Evolutionary conservation across 192 early-diverging fungal genomes (phyloP).

Genomic region (Coemansia sp.): DNA sequence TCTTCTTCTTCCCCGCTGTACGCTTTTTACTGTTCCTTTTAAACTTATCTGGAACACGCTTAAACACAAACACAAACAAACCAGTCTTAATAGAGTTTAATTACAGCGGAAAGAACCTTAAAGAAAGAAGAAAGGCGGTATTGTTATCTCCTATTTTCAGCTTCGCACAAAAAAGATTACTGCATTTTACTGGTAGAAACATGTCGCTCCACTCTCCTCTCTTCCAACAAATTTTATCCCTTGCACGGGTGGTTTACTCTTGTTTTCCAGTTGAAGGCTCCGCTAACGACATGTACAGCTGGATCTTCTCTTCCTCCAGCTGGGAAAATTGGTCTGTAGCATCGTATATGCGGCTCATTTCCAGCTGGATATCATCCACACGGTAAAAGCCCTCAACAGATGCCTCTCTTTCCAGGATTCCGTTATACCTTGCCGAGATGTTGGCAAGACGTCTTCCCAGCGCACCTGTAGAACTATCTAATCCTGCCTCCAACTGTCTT

Average conservation of each 20-base stretch:
- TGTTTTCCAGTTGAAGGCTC: background rate
- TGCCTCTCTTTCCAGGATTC: constrained; percentile 26
- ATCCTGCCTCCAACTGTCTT: constrained; percentile 13
- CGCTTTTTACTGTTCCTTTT: too few relatives aligned
- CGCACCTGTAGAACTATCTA: background rate
- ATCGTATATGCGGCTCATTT: constrained; percentile 12
- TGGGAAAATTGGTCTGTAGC: constrained; percentile 17
- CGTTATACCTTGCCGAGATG: constrained; percentile 18
- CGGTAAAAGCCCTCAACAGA: constrained; percentile 14
- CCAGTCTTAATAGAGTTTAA: too few relatives aligned
- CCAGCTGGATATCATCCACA: constrained; percentile 32
- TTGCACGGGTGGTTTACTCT: background rate
- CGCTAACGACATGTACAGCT: constrained; percentile 38
- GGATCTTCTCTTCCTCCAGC: constrained; percentile 28
- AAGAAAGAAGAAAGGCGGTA: too few relatives aligned
- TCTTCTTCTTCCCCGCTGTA: too few relatives aligned
- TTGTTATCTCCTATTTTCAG: too few relatives aligned
- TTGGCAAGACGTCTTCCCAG: constrained; percentile 10
- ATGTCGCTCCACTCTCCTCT: too few relatives aligned
- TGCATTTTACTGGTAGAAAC: too few relatives aligned
- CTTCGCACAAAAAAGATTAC: too few relatives aligned
- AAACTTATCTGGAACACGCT: too few relatives aligned
- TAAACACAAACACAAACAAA: too few relatives aligned
- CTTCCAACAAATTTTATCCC: too few relatives aligned
- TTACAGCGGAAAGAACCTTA: too few relatives aligned